Evolutionary conservation across 345 rosid genomes (phyloP).

Genomic region (Camelina laxa): DNA sequence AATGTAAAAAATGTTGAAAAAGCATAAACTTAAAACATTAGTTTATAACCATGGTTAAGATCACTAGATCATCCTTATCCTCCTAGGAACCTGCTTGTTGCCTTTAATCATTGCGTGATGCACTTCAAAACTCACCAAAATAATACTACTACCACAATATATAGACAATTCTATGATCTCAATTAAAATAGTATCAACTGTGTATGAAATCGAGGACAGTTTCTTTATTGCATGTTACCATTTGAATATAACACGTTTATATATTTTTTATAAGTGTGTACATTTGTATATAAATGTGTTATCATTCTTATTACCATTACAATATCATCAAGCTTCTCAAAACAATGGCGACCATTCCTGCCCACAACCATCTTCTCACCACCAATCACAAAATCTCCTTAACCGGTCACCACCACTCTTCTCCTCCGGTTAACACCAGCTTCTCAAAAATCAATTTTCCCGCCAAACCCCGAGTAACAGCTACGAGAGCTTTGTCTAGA

Average conservation of each 20-base stretch:
- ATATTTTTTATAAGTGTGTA: neutral
- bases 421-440: neutral
- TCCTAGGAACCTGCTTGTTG: neutral
- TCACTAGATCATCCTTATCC: neutral
- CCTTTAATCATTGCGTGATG: neutral
- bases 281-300: neutral
- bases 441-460: constrained; percentile 25
- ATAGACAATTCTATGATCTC: no score
- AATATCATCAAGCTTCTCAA: constrained; percentile 19
- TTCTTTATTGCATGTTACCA: constrained; percentile 11
- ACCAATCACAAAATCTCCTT: constrained; percentile 12
- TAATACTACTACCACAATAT: no score
- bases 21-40: neutral
- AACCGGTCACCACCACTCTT: neutral
- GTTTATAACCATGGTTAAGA: neutral
- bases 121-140: neutral
- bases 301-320: neutral
- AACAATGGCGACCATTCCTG: constrained; percentile 53
- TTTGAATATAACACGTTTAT: constrained; percentile 23
- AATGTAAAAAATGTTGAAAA: no score
- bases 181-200: neutral
- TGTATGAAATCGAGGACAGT: constrained; percentile 8
- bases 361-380: constrained; percentile 40
- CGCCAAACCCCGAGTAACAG: constrained; percentile 9
- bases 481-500: constrained; percentile 41